These are phyloP conservation scores for Gilbertella persicaria DNA, from an alignment of 371 early-diverging fungal genomes.

Conservation along the genomic window DNA sequence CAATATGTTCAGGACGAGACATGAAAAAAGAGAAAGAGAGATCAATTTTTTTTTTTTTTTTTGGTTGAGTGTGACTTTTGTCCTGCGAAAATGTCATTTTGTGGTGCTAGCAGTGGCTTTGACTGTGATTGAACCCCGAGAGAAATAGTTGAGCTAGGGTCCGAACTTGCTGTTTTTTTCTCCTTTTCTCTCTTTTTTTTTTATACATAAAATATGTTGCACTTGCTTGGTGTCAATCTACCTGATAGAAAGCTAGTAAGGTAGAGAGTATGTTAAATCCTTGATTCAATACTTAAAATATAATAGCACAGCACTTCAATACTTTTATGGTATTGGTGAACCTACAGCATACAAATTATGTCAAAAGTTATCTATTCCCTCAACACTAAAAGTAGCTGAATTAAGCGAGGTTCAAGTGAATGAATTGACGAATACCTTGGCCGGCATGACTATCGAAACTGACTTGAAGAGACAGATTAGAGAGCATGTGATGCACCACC, in stretches of 20 bases:
- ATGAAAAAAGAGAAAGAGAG: constrained; percentile 37
- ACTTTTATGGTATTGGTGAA: constrained; percentile 93
- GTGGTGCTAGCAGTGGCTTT: constrained; percentile 24
- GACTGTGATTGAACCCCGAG: constrained; percentile 2
- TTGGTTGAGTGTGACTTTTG: constrained; percentile 19
- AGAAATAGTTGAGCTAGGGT: constrained; percentile 3
- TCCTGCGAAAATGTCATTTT: constrained; percentile 12
- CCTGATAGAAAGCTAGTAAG: constrained; percentile 88
- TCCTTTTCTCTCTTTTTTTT: neutral
- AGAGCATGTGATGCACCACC: constrained; percentile 80
- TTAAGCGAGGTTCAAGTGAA: constrained; percentile 88
- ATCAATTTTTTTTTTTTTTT: neutral
- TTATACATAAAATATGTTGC: constrained; percentile 65
- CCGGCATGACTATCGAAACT: constrained; percentile 89
- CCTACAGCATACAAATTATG: constrained; percentile 77
- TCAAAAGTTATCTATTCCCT: constrained; percentile 78
- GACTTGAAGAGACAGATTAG: constrained; percentile 82
- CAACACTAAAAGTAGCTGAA: constrained; percentile 75
- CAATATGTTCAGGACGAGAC: constrained; percentile 95
- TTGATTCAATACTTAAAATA: neutral
- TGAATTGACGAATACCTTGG: constrained; percentile 79
- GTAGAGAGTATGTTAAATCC: constrained; percentile 21
- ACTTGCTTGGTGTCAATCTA: constrained; percentile 91
- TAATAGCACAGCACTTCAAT: constrained; percentile 62
- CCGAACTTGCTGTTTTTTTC: neutral